Evolutionary conservation across 1,284 basidiomycete species (phyloP).

Genomic region (Sutorius eximius): DNA sequence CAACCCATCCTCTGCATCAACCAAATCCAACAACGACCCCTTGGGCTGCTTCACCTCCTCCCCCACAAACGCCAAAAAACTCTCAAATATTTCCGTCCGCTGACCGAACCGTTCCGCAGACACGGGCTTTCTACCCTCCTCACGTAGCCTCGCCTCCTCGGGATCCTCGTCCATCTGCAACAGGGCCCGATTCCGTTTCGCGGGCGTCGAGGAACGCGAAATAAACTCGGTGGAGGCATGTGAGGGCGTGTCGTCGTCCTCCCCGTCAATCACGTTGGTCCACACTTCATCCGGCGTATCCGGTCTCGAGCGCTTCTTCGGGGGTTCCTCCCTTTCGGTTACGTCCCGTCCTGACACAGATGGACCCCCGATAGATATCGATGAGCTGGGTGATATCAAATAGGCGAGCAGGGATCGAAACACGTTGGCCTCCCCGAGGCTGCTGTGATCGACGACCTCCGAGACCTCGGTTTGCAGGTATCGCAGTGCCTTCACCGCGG

Average conservation of each 20-base stretch:
- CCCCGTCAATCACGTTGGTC: constrained; percentile 32
- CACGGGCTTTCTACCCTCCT: constrained; percentile 18
- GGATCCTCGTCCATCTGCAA: constrained; percentile 43
- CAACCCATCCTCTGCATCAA: constrained; percentile 40
- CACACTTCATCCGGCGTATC: constrained; percentile 37
- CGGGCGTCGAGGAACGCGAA: constrained; percentile 1
- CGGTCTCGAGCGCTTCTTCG: constrained; percentile 40
- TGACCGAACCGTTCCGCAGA: constrained; percentile 50
- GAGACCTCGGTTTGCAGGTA: constrained; percentile 72
- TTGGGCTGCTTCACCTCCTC: constrained; percentile 64
- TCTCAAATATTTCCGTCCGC: constrained; percentile 68
- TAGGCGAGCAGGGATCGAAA: constrained; percentile 71
- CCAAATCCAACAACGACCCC: constrained; percentile 54
- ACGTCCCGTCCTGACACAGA: background rate
- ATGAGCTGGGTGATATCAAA: constrained; percentile 42
- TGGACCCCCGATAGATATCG: constrained; percentile 4
- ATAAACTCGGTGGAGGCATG: background rate
- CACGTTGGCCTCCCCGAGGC: constrained; percentile 56
- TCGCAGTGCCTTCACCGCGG: constrained; percentile 63
- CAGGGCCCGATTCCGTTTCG: constrained; percentile 23
- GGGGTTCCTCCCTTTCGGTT: constrained; percentile 26
- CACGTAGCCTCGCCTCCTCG: constrained; percentile 17
- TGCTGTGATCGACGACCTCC: constrained; percentile 65
- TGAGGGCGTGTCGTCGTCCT: constrained; percentile 20
- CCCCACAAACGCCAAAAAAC: constrained; percentile 59